Percentiles rank a stretch among this genome's conserved stretches.
phyloP scores from a whole-genome alignment of 331 rosid species.

The Quercus tomentella region DNA sequence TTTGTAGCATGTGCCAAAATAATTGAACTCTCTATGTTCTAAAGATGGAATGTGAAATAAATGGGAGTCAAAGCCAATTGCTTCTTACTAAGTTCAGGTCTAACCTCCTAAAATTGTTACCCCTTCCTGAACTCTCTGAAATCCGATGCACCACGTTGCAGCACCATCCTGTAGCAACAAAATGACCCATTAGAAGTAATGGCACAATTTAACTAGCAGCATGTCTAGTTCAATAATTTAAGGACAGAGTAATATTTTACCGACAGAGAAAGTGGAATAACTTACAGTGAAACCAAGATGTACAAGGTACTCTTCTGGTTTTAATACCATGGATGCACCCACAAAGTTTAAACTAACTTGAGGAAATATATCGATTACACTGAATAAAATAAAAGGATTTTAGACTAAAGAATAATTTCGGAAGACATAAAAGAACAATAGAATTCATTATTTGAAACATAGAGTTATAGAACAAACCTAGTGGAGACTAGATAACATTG shows the following conservation, averaged over 20 bases:
- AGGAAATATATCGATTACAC: slow-evolving; percentile 81
- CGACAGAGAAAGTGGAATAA: slow-evolving; percentile 22
- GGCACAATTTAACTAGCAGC: slow-evolving; percentile 22
- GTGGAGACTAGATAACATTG: slow-evolving; percentile 80
- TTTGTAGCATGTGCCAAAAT: not conserved
- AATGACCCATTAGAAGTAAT: slow-evolving; percentile 10
- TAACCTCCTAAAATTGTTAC: slow-evolving; percentile 92
- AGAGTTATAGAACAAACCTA: slow-evolving; percentile 49
- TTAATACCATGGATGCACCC: slow-evolving; percentile 87
- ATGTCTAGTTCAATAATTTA: not conserved
- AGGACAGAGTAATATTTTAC: slow-evolving; percentile 8
- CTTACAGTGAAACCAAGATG: slow-evolving; percentile 67
- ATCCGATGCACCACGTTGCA: slow-evolving; percentile 89
- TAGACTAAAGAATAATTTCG: not conserved
- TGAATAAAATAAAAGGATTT: slow-evolving; percentile 28
- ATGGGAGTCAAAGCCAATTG: not conserved
- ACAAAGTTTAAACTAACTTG: slow-evolving; percentile 80
- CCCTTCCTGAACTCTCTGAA: slow-evolving; percentile 79
- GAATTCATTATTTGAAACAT: slow-evolving; percentile 1
- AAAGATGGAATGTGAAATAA: not conserved
- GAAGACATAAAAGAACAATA: slow-evolving; percentile 3
- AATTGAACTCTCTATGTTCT: not conserved
- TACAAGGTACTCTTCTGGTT: slow-evolving; percentile 83
- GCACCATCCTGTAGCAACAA: slow-evolving; percentile 68
- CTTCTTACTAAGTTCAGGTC: slow-evolving; percentile 13